Conservation (phyloP, 2,329 filamentous ascomycete genomes). For the Ciborinia camelliae region DNA sequence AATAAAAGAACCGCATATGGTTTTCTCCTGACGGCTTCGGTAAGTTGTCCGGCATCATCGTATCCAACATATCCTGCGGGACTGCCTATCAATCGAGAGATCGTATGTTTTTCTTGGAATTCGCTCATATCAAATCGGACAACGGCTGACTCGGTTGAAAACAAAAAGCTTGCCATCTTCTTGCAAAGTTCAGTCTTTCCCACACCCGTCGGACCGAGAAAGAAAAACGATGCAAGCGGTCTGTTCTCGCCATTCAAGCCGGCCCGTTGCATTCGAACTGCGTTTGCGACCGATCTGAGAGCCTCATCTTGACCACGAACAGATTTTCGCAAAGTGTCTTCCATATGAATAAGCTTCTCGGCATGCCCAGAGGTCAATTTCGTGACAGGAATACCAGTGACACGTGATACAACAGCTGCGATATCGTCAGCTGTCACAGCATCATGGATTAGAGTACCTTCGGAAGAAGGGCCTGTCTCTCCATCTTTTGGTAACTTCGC, state of each 20-base stretch:
- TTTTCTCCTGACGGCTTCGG: conserved; percentile 90
- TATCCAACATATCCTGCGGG: conserved; percentile 96
- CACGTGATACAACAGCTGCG: conserved; percentile 81
- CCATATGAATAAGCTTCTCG: conserved; percentile 94
- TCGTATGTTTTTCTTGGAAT: conserved; percentile 95
- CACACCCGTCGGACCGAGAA: conserved; percentile 92
- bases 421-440: conserved; percentile 96
- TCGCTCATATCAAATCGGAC: conserved; percentile 97
- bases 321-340: conserved; percentile 77
- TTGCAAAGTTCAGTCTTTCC: conserved; percentile 98
- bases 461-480: conserved; percentile 37
- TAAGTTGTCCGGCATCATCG: conserved; percentile 93
- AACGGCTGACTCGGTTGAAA: conserved; percentile 86
- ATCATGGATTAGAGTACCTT: conserved; percentile 73
- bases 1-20: conserved; percentile 93
- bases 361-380: conserved; percentile 92
- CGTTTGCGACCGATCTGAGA: conserved; percentile 83
- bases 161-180: conserved; percentile 88
- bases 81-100: conserved; percentile 86
- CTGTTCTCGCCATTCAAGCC: conserved; percentile 89
- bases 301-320: conserved; percentile 94
- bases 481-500: conserved; percentile 75
- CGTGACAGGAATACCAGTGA: conserved; percentile 77
- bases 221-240: conserved; percentile 93
- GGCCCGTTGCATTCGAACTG: conserved; percentile 88